Evolutionary conservation across 371 early-diverging fungal genomes (phyloP), one percentile per base, ranked within the genome.

Genomic region (Syncephalis plumigaleata): DNA sequence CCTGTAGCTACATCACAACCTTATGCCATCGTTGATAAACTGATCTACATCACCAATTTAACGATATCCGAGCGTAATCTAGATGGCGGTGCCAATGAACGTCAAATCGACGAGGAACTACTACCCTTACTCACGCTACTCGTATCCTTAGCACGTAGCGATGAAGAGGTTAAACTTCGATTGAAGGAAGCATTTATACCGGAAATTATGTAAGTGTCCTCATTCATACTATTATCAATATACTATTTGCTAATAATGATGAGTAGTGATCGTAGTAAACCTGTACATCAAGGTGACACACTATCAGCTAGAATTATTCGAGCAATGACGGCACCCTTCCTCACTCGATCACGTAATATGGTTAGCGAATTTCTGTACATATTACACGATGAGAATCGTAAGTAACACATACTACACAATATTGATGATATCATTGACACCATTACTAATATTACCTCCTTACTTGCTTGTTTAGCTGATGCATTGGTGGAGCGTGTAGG

Each of bases 311-410:
- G 68, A 31, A 49, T 90, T 48, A 86, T 87, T 40, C 65, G 78
- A 24, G 56, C 82, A 17, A 80, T 91, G 82, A 78, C 84, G 3
- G 71, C 71, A 13, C 63, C 75, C 1, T 65, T 72, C 55, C 52
- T 78, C 46, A 69, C 73, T n/a, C 68, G 77, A 42, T 67, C 74
- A 26, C 63, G 73, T 21, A 74, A 76, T 21, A 73, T 74, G 17
- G 71, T 75, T 9, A 71, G 79, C 37, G 87, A 90, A 40, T 53
- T 86, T 0, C 53, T 91, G 18, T 82, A 76, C 63, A 68, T 70
- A 0, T 52, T 88, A 15, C 83, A 84, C 55, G 71, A 86, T 45
- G 75, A 84, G 44, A 71, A 87, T 61, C 73, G 88, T 86, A 74
- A 57, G 56, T 56, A 8, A n/a, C 20, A n/a, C 31, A 2, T 15